Evolutionary conservation across 768 basidiomycete genomes (phyloP), one percentile per base, ranked within the genome.

Genomic region (Xerocomellus intermedius): DNA sequence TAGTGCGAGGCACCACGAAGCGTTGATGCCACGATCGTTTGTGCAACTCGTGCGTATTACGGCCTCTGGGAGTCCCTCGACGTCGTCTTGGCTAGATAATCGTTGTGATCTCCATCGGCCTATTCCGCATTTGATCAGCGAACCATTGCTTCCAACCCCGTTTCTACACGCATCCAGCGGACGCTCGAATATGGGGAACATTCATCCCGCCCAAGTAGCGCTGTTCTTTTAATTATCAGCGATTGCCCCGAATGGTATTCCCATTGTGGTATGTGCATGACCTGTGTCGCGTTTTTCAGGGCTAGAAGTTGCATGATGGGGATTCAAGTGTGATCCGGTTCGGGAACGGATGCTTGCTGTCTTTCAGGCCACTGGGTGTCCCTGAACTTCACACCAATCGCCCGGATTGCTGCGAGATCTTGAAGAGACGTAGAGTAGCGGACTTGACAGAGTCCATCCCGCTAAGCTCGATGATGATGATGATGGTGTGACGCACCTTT

Each of bases 71-170:
- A 19, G 28, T 47, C 22, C 10, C 42, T 42, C 28, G n/a, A 17
- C 42, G 22, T 33, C 44, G 39, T 38, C 35, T 45, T 50, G 26
- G 26, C 42, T 22, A 45, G 51, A 63, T 69, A 61, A 68, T 68
- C 57, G 50, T 68, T 68, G 67, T 42, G 54, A 61, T 63, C 54
- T 52, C 66, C 63, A 48, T 49, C 48, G 24, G 53, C 43, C 56
- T 37, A 49, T 63, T 59, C 63, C 59, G 42, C 36, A 52, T 55
- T 53, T 7, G 58, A 62, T 60, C 54, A 58, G 47, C 54, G 48
- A 36, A 35, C 10, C 10, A 14, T 35, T 3, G 28, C 44, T 49
- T 52, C 45, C 37, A 49, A 42, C 33, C 28, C 56, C 42, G 53
- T 63, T 54, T 44, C 36, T 42, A 52, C 28, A 47, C 50, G 32